Evolutionary conservation across 2,329 filamentous ascomycete genomes (phyloP), one percentile per base, ranked within the genome.

Genomic region (Curvularia verruculosa): DNA sequence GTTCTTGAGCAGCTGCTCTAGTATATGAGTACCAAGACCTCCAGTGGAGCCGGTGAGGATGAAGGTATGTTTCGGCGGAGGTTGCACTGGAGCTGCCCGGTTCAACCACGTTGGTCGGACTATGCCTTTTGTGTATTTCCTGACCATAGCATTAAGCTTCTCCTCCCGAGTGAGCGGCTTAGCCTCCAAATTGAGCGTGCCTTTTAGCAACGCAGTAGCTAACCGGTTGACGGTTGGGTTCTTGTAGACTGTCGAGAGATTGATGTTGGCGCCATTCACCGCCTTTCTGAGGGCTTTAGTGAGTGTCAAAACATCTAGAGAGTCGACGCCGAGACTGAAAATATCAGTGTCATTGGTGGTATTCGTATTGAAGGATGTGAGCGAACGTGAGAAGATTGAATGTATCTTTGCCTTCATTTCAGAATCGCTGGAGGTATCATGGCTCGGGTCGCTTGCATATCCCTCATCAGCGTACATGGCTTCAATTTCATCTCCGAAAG

Each of bases 41-140:
- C 68, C 69, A 12, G 68, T 71, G 9, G 66, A 63, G 15, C 68
- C 69, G 3, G 68, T 71, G 2, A 70, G 44, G 7, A 67, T 41
- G 4, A 70, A 57, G 8, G 64, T 52, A 1, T 51, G 46, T 15
- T 39, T 50, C 8, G 19, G 37, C 24, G 52, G 39, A 5, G 8
- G 23, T 7, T 23, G 2, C 9, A 8, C 3, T 10, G 39, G 2
- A 15, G 13, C 6, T 18, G 23, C 29, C 19, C 18, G n/a, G 7
- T 21, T 31, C 2, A 5, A 21, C 15, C 12, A 13, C 2, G 19
- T 50, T 6, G 29, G 39, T 15, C 52, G 46, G 12, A 54, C 10
- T 24, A 55, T 29, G 6, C 23, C n/a, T 2, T 41, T 31, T 2
- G 53, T 55, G 8, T 41, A 52, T n/a, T 46, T 55, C 13, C 34